Evolutionary conservation across 2,329 filamentous ascomycete genomes (phyloP), one percentile per base, ranked within the genome.

Genomic region (Hansfordia pulvinata): DNA sequence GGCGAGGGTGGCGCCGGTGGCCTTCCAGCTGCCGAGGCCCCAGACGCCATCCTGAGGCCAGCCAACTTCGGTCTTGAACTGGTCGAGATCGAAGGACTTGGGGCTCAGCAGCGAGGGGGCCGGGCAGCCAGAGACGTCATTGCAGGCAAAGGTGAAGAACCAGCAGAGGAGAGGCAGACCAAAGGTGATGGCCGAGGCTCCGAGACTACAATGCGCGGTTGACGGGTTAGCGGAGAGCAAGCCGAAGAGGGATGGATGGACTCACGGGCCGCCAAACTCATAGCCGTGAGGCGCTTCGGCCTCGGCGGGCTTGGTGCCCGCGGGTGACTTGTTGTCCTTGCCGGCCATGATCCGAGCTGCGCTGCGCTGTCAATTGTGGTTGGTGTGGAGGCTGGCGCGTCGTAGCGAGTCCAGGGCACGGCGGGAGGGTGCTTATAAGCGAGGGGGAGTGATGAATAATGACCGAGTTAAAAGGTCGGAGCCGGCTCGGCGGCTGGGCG

Each of bases 71-170:
- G 60, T 49, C 58, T 88, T 90, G 39, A 94, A 58, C 41, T 70
- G 68, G 12, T 76, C 69, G 25, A 85, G 58, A 21, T 74, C 74
- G 32, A 93, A 56, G 7, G 69, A 78, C 30, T 67, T 74, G 17
- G 81, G 85, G 38, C 67, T 64, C 19, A 93, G 65, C 7, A 88
- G 63, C 4, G 81, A 84, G 4, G 86, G 84, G 3, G 82, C 76
- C 24, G 88, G 90, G 47, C 90, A 96, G 31, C 90, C 88, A 7
- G 83, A 78, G 36, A 92, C 62, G 50, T 96, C 86, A 57, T 94
- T 96, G 66, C 88, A 94, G 42, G 78, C 62, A 47, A 94, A 93
- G 24, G 76, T 67, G 46, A 88, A 77, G 41, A 75, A 49, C 55
- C 90, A 93, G 40, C 84, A 69, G 36, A 86, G 64, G 21, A 85